Evolutionary conservation across 2,329 filamentous ascomycete genomes (phyloP), one percentile per base, ranked within the genome.

Genomic region (Alternaria gaisen): DNA sequence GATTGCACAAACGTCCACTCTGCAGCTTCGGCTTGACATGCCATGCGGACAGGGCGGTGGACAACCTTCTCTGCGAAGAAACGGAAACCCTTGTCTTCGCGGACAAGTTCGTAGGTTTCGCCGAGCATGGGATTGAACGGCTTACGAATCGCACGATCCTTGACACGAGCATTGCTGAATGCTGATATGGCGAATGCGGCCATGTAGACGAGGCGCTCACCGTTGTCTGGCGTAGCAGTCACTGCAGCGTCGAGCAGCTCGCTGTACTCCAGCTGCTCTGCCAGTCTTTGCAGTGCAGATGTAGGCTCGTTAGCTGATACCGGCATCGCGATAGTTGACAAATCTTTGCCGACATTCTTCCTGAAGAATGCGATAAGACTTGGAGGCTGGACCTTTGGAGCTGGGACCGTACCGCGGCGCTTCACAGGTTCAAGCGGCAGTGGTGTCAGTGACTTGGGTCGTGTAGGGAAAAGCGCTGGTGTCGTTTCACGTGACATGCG

Each of bases 311-410:
- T 99, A 24, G 94, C 90, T 5, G 94, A 97, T 1, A 97, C 95
- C 0, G 95, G 95, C 94, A 98, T 98, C 48, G 93, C 94, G 67
- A 99, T 97, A 3, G 93, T 96, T 61, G 93, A 97, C 50, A 99
- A 83, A 79, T 99, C 95, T 79, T 99, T 99, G 74, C 95, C 95
- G 10, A 98, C 95, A 70, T 99, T 99, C 80, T 98, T 99, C 68
- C 95, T 89, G 32, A 98, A 85, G 77, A 98, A 97, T 0, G 92
- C 92, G 67, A 99, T 97, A 54, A 99, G 83, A 76, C 93, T 97
- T 0, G 95, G 95, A 0, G 95, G 95, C 58, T 89, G 83, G 14
- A 93, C 88, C 28, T 90, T 93, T 7, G 94, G 88, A 2, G 91
- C 84, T 3, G 89, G 85, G 16, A 99, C 88, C 0, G 87, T 90